Conservation (phyloP, 805 yeast genomes). For the Candida andamanensis region DNA sequence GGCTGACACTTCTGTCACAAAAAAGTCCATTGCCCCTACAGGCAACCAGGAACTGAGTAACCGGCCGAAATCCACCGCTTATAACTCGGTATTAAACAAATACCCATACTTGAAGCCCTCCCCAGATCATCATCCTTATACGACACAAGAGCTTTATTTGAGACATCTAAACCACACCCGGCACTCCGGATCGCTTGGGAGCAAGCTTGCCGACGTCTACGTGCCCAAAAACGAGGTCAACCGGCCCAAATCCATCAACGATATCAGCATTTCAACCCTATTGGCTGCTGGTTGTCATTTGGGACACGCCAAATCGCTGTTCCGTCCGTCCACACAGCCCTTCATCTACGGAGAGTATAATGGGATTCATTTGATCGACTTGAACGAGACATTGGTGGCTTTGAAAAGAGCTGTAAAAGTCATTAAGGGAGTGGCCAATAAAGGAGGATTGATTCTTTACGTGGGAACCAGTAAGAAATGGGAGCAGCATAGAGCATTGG, state of each 20-base stretch:
- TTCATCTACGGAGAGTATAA: constrained; percentile 83
- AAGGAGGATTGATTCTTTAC: constrained; percentile 80
- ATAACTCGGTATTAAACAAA: constrained; percentile 22
- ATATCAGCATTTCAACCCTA: constrained; percentile 63
- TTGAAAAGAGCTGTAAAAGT: constrained; percentile 81
- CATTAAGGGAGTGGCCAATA: constrained; percentile 73
- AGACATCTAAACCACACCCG: constrained; percentile 64
- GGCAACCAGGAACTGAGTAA: constrained; percentile 7
- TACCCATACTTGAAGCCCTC: constrained; percentile 67
- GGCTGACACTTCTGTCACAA: constrained; percentile 13
- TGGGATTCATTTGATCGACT: constrained; percentile 86
- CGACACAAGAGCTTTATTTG: constrained; percentile 69
- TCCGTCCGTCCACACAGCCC: constrained; percentile 80
- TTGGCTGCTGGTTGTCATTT: constrained; percentile 92
- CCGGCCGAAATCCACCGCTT: constrained; percentile 26
- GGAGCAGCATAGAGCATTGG: constrained; percentile 63
- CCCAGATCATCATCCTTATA: constrained; percentile 58
- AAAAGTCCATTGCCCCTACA: constrained; percentile 3
- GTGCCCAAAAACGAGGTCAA: constrained; percentile 62
- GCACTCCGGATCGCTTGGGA: constrained; percentile 56
- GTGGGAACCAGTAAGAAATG: constrained; percentile 77
- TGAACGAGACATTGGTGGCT: constrained; percentile 71
- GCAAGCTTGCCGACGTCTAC: constrained; percentile 58
- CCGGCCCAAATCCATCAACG: constrained; percentile 51
- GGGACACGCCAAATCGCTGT: constrained; percentile 80